Conservation (phyloP, 2,329 filamentous ascomycete species). For the Exophiala sideris region DNA sequence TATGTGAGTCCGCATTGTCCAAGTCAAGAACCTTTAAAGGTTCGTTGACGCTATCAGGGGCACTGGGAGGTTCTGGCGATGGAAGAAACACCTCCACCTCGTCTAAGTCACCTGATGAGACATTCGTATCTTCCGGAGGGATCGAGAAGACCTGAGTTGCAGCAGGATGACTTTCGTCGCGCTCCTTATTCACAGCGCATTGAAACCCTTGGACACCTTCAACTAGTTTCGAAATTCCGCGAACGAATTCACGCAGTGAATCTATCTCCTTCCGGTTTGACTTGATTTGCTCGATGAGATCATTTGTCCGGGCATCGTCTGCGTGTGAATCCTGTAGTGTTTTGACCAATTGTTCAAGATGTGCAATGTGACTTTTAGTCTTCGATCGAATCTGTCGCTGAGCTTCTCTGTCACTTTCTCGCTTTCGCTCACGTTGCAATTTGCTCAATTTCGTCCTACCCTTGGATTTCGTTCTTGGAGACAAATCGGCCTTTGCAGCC, state of each 20-base stretch:
- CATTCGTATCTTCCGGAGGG: too few species aligned
- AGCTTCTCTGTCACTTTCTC: conserved; percentile 13
- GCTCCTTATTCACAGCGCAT: neutral
- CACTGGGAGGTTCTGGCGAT: too few species aligned
- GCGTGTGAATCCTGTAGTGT: neutral
- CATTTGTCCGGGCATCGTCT: neutral
- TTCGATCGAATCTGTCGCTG: conserved; percentile 11
- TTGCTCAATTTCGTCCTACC: neutral
- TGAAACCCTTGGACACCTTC: neutral
- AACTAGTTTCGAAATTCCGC: conserved; percentile 1
- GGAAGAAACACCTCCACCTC: too few species aligned
- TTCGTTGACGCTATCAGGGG: too few species aligned
- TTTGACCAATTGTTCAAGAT: conserved; percentile 12
- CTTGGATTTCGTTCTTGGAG: too few species aligned
- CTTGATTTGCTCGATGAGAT: conserved; percentile 3
- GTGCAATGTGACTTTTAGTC: conserved; percentile 13
- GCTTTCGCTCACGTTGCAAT: conserved; percentile 11
- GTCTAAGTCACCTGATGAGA: too few species aligned
- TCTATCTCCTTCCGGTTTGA: conserved; percentile 3
- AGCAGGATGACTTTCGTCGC: neutral
- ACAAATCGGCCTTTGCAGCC: too few species aligned
- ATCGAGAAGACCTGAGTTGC: neutral
- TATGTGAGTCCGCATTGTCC: too few species aligned
- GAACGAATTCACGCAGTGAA: neutral
- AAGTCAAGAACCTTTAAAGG: too few species aligned